These are phyloP conservation scores for Podosphaera aphanis DNA, from an alignment of 2,329 filamentous ascomycete species.

Conservation along the genomic window DNA sequence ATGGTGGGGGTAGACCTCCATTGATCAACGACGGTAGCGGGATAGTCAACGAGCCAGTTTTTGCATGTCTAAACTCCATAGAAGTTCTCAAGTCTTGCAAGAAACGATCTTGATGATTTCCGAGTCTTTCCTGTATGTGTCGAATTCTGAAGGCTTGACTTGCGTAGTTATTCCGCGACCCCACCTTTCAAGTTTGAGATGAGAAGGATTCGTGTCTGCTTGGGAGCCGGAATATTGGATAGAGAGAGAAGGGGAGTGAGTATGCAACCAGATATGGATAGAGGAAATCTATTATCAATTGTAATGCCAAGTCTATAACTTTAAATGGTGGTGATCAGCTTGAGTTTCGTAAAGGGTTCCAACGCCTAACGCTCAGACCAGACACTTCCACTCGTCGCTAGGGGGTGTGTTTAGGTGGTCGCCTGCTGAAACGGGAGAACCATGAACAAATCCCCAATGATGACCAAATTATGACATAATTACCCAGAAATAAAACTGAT, in stretches of 20 bases:
- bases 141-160: background rate
- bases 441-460: background rate
- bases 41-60: slow-evolving; percentile 25
- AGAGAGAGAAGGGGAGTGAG: background rate
- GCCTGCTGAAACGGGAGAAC: background rate
- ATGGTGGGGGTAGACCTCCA: slow-evolving; percentile 20
- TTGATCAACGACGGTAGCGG: slow-evolving; percentile 9
- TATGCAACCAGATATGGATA: background rate
- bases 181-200: background rate
- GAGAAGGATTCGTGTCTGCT: background rate
- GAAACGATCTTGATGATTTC: background rate
- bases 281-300: background rate
- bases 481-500: background rate
- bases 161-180: background rate
- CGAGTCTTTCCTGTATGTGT: background rate
- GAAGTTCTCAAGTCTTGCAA: background rate
- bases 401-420: background rate
- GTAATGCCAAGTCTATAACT: background rate
- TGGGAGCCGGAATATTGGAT: background rate
- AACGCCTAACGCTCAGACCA: background rate
- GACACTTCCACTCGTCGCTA: background rate
- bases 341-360: background rate
- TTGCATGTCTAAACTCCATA: slow-evolving; percentile 29
- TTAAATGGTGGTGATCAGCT: background rate
- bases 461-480: background rate